Percentiles rank a stretch among this genome's conserved stretches.
These are phyloP conservation scores for Graphilbum ipis-grandicollis DNA, from an alignment of 2,329 filamentous ascomycete species.

Conservation along the genomic window DNA sequence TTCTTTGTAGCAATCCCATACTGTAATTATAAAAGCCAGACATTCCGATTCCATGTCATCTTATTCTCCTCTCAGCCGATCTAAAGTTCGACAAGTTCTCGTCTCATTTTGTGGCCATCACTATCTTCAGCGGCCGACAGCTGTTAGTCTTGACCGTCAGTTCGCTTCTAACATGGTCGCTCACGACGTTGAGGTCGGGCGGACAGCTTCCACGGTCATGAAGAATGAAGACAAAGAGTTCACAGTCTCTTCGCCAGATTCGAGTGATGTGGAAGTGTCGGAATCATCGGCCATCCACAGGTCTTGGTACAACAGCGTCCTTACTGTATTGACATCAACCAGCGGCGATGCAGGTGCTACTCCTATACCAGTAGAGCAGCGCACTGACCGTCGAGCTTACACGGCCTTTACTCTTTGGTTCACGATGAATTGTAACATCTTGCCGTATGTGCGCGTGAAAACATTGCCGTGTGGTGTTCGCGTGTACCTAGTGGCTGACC, in stretches of 20 bases:
- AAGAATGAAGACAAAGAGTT: slow-evolving; percentile 1
- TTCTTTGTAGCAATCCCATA: no score
- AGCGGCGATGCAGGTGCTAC: slow-evolving; percentile 23
- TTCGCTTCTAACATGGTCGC: not conserved
- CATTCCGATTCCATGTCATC: no score
- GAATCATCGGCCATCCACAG: not conserved
- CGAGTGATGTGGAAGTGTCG: not conserved
- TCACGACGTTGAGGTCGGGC: not conserved
- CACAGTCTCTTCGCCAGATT: not conserved
- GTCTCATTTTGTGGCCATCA: no score
- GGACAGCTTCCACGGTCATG: not conserved
- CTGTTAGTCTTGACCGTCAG: no score
- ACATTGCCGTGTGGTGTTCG: not conserved
- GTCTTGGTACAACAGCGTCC: not conserved
- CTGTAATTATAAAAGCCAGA: no score
- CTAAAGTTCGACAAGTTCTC: no score
- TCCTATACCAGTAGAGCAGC: slow-evolving; percentile 23
- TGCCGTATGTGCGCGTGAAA: slow-evolving; percentile 22
- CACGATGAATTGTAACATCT: slow-evolving; percentile 29
- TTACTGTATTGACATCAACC: not conserved
- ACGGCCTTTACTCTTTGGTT: slow-evolving; percentile 31
- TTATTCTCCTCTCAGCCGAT: no score
- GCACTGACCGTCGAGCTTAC: slow-evolving; percentile 21
- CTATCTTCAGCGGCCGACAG: no score
- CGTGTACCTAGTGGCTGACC: not conserved